A percentile compares a stretch with the other conserved stretches of the same genome.
Evolutionary conservation across 371 early-diverging fungal species (phyloP).

Genomic region (Mucor plumbeus): DNA sequence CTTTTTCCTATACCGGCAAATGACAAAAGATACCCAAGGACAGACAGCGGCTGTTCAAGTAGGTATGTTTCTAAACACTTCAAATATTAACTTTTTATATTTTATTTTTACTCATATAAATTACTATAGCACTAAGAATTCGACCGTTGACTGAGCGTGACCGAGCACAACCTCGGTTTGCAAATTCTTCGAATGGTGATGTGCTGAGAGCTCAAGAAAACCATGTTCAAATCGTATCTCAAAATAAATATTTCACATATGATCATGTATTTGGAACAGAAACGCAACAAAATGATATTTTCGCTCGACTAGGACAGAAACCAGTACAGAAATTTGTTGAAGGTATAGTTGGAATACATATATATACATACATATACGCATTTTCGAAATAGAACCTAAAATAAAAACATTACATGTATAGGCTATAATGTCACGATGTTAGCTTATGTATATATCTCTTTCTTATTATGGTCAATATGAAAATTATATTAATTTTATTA

Average conservation of each 20-base stretch:
- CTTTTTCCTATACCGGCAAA: slow-evolving; percentile 1
- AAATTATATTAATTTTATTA: background rate
- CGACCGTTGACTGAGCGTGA: slow-evolving; percentile 52
- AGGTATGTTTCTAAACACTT: slow-evolving; percentile 31
- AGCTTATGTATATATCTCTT: slow-evolving; percentile 83
- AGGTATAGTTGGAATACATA: slow-evolving; percentile 23
- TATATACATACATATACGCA: background rate
- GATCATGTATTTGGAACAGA: slow-evolving; percentile 54
- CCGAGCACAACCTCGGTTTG: slow-evolving; percentile 52
- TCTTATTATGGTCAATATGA: background rate
- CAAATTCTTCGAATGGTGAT: slow-evolving; percentile 37
- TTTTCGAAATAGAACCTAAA: background rate
- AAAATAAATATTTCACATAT: slow-evolving; percentile 51
- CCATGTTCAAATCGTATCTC: slow-evolving; percentile 48
- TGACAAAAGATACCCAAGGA: slow-evolving; percentile 36
- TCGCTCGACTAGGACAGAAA: slow-evolving; percentile 40
- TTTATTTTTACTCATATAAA: background rate
- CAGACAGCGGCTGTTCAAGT: slow-evolving; percentile 48
- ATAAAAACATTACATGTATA: slow-evolving; percentile 17
- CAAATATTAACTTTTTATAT: background rate
- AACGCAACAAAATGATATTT: slow-evolving; percentile 47
- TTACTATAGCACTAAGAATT: slow-evolving; percentile 44
- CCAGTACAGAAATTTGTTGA: slow-evolving; percentile 53
- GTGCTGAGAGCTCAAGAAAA: slow-evolving; percentile 44
- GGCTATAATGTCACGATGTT: slow-evolving; percentile 96